Percentiles rank a stretch among this genome's conserved stretches.
phyloP scores from a whole-genome alignment of 2,329 filamentous ascomycete genomes.

The Colletotrichum cuscutae region DNA sequence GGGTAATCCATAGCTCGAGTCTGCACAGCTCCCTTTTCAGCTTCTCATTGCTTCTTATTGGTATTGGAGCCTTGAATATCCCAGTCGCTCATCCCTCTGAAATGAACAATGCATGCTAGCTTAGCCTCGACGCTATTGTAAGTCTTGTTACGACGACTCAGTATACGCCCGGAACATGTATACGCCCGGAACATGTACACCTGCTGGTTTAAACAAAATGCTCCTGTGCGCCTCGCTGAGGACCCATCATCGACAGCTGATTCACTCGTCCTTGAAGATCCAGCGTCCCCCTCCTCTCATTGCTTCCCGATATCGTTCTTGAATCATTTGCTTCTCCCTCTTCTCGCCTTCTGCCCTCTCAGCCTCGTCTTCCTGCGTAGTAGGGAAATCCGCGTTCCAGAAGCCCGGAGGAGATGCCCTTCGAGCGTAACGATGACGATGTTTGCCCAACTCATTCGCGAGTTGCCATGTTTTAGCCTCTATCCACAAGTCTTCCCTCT shows the following conservation, averaged over 20 bases:
- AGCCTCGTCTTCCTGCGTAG: constrained; percentile 80
- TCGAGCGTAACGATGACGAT: constrained; percentile 79
- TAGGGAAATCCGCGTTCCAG: constrained; percentile 91
- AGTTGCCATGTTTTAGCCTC: constrained; percentile 79
- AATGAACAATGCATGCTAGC: not conserved
- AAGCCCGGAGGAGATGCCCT: constrained; percentile 84
- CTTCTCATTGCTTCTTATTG: not conserved
- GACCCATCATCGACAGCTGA: not conserved
- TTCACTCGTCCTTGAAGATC: constrained; percentile 83
- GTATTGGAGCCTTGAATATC: not conserved
- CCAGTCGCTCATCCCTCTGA: too few species aligned
- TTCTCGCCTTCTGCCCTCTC: constrained; percentile 74
- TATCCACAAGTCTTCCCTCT: constrained; percentile 75
- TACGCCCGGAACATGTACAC: not conserved
- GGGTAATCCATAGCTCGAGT: not conserved
- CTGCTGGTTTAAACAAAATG: not conserved
- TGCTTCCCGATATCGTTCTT: constrained; percentile 83
- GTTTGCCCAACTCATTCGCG: constrained; percentile 80
- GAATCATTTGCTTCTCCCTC: constrained; percentile 71
- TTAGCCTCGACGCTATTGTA: not conserved
- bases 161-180: not conserved
- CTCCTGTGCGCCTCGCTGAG: not conserved
- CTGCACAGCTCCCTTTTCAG: not conserved
- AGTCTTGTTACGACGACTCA: not conserved
- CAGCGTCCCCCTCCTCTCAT: constrained; percentile 80